Evolutionary conservation across 1,284 basidiomycete genomes (phyloP).

Genomic region (Gymnopus androsaceus): DNA sequence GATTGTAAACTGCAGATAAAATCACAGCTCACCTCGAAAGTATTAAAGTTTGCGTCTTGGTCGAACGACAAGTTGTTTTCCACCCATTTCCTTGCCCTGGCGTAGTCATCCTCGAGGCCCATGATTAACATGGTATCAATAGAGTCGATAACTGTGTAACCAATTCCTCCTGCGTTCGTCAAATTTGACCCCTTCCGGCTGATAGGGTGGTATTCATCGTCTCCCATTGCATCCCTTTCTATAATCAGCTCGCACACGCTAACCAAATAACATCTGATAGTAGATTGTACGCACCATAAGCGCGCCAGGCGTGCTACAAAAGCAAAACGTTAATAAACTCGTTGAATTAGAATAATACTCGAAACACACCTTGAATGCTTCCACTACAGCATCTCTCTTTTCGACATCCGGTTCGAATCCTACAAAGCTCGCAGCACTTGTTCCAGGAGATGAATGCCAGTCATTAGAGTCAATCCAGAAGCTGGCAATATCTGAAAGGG

Average conservation of each 20-base stretch:
- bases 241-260: constrained; percentile 15
- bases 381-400: constrained; percentile 70
- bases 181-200: constrained; percentile 76
- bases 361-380: constrained; percentile 72
- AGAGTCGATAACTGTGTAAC: constrained; percentile 83
- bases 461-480: constrained; percentile 38
- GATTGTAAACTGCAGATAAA: neutral
- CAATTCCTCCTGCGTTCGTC: constrained; percentile 74
- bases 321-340: neutral
- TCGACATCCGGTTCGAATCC: constrained; percentile 55
- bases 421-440: constrained; percentile 18
- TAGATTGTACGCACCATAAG: constrained; percentile 61
- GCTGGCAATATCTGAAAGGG: constrained; percentile 23
- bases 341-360: too few relatives aligned
- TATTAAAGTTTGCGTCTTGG: constrained; percentile 80
- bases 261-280: neutral
- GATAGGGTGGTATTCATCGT: constrained; percentile 88
- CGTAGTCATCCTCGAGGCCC: constrained; percentile 80
- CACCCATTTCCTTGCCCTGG: constrained; percentile 80
- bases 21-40: constrained; percentile 76
- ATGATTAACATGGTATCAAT: constrained; percentile 89
- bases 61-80: constrained; percentile 73
- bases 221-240: constrained; percentile 88
- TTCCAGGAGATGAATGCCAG: constrained; percentile 28
- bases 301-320: constrained; percentile 79